Evolutionary conservation across 2,329 filamentous ascomycete genomes (phyloP).

Genomic region (Tothia fuscella): DNA sequence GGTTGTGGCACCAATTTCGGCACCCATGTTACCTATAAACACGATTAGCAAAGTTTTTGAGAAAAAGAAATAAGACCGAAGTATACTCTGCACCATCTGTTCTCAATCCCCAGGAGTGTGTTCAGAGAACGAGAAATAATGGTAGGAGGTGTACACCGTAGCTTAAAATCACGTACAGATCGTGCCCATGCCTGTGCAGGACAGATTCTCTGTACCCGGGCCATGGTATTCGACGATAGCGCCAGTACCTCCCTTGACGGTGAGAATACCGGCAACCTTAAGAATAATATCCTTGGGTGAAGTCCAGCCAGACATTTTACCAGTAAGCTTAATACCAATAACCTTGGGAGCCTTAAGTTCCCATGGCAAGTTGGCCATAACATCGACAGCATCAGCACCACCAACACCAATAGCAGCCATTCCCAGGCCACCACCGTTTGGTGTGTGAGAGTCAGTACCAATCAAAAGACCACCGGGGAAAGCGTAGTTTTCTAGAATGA

Average conservation of each 20-base stretch:
- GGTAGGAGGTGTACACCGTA: constrained; percentile 5
- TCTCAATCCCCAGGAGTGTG: not conserved
- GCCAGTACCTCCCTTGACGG: constrained; percentile 95
- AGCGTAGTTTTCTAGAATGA: constrained; percentile 95
- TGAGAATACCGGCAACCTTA: constrained; percentile 92
- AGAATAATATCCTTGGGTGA: constrained; percentile 94
- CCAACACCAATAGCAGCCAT: constrained; percentile 94
- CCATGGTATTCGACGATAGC: constrained; percentile 70
- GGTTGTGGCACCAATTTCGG: constrained; percentile 59
- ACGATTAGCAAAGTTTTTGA: not conserved
- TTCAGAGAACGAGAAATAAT: constrained; percentile 8
- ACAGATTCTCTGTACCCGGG: constrained; percentile 62
- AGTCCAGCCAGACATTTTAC: constrained; percentile 80
- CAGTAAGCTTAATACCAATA: constrained; percentile 92
- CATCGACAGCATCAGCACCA: constrained; percentile 96
- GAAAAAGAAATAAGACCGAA: not conserved
- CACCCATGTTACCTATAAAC: constrained; percentile 47
- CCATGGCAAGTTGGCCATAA: constrained; percentile 95
- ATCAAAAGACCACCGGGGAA: constrained; percentile 98
- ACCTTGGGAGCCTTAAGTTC: constrained; percentile 96
- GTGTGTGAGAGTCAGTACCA: constrained; percentile 95
- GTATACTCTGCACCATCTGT: not conserved
- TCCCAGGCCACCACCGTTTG: constrained; percentile 91
- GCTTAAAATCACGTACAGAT: constrained; percentile 47
- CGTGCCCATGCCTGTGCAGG: constrained; percentile 78